Evolutionary conservation across 169 alveolate species (phyloP), one percentile per base, ranked within the genome.

Genomic region (Plasmodium billcollinsi): DNA sequence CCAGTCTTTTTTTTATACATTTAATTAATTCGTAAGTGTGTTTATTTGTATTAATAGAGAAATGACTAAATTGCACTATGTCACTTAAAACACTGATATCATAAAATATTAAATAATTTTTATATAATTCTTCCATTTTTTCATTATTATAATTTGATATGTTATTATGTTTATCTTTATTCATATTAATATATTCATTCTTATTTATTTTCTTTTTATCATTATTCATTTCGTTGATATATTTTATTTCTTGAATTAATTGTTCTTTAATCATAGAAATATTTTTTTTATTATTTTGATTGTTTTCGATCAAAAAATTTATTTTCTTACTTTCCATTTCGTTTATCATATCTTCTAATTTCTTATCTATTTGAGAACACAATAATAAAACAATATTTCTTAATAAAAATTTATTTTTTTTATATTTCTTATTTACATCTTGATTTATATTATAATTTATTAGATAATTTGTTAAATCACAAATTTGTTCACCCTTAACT

Each of bases 11-110:
- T 61, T 78, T 78, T 6, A 78, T 78, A 11, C 72, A 66, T 54
- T 78, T 78, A 39, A 78, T 59, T 26, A 78, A 50, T 20, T 78
- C 89, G 29, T 78, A 66, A 3, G 89, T 78, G 24, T 78, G 71
- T 5, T 52, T 78, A 78, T 78, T 78, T 12, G 76, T 66, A 15
- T 78, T 78, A 7, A 66, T 67, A 12, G 89, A 78, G 54, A 66
- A 78, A 33, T 78, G 89, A 1, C 72, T 65, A 45, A 78, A 78
- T 12, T 66, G 65, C 15, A 78, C 59, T 29, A 78, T 21, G 29
- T 78, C 89, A 45, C 89, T 78, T 66, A 78, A 59, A 2, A 78
- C 63, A 15, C 70, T 49, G 20, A 66, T 65, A 66, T 78, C 76
- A 24, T 78, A 78, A 65, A 78, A 78, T 29, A 78, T 65, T 18